Percentiles rank a stretch among this genome's conserved stretches.
Evolutionary conservation across 495 filamentous ascomycete genomes (phyloP).

Genomic region (Podospora anserina): DNA sequence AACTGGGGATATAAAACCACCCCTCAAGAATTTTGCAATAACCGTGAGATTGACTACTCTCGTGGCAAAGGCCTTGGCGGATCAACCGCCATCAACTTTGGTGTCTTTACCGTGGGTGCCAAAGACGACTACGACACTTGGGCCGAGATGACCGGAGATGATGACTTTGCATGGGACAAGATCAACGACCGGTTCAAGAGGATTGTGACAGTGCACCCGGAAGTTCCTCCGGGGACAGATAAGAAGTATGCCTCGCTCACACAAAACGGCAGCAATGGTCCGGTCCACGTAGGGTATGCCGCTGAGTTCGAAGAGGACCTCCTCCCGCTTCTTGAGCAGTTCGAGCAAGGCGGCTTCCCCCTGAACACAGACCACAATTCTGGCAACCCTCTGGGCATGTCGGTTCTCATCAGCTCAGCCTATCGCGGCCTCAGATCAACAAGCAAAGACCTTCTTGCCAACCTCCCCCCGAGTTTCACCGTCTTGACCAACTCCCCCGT

Average conservation of each 20-base stretch:
- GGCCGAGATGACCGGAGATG: slow-evolving; percentile 38
- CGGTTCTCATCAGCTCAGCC: slow-evolving; percentile 46
- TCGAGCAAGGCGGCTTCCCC: slow-evolving; percentile 46
- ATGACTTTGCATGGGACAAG: slow-evolving; percentile 50
- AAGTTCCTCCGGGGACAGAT: slow-evolving; percentile 35
- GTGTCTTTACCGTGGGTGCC: slow-evolving; percentile 55
- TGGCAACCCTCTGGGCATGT: slow-evolving; percentile 59
- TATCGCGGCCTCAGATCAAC: slow-evolving; percentile 50
- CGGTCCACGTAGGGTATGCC: slow-evolving; percentile 47
- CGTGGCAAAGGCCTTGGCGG: slow-evolving; percentile 62
- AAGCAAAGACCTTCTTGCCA: slow-evolving; percentile 47
- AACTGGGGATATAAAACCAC: slow-evolving; percentile 62
- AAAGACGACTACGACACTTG: slow-evolving; percentile 60
- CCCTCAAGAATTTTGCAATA: slow-evolving; percentile 50
- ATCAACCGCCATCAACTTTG: slow-evolving; percentile 62
- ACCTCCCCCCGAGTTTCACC: slow-evolving; percentile 49
- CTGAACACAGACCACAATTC: slow-evolving; percentile 58
- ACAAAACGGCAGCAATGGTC: slow-evolving; percentile 52
- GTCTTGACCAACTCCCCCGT: slow-evolving; percentile 50
- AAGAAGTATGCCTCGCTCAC: slow-evolving; percentile 34
- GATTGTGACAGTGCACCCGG: slow-evolving; percentile 52
- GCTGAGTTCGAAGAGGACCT: slow-evolving; percentile 51
- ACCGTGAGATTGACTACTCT: slow-evolving; percentile 53
- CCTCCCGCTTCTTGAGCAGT: slow-evolving; percentile 32
- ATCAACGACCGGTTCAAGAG: slow-evolving; percentile 48